Conservation (phyloP, 352 stramenopile genomes). For the Pythium sp. region DNA sequence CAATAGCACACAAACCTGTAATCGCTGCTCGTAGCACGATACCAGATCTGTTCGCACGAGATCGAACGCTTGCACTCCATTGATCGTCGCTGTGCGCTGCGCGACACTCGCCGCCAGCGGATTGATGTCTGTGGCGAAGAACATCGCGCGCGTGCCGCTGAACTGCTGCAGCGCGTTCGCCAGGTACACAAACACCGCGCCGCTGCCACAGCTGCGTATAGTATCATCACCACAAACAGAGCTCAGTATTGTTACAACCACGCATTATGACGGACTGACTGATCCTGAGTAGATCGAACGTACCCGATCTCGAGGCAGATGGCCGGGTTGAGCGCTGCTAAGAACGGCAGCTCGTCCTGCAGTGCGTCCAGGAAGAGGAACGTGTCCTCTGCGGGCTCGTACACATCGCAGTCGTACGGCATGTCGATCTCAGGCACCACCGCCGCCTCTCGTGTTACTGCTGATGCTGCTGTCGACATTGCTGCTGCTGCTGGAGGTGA, state of each 20-base stretch:
- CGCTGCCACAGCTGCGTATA: conserved; percentile 46
- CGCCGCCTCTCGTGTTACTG: conserved; percentile 9
- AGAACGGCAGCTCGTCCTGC: conserved; percentile 74
- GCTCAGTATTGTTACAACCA: no score
- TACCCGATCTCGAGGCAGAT: conserved; percentile 90
- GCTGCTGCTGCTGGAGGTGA: no score
- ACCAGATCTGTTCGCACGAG: conserved; percentile 87
- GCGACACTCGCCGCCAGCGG: conserved; percentile 80
- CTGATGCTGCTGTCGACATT: not conserved
- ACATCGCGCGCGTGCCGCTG: conserved; percentile 42
- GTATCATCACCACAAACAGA: not conserved
- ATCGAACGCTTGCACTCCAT: conserved; percentile 71
- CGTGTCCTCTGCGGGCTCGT: conserved; percentile 97
- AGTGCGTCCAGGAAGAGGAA: conserved; percentile 96
- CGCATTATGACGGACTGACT: no score
- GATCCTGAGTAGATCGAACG: conserved; percentile 9
- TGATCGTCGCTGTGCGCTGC: conserved; percentile 79
- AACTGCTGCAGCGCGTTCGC: conserved; percentile 73
- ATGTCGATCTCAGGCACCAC: conserved; percentile 71
- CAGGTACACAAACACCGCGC: conserved; percentile 68
- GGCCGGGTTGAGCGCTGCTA: conserved; percentile 49
- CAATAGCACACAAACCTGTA: conserved; percentile 33
- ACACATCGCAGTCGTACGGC: conserved; percentile 89
- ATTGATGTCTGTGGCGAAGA: conserved; percentile 94
- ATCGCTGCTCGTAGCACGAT: conserved; percentile 48